phyloP scores from a whole-genome alignment of 208 protist genomes.

The Acanthamoeba sp. region DNA sequence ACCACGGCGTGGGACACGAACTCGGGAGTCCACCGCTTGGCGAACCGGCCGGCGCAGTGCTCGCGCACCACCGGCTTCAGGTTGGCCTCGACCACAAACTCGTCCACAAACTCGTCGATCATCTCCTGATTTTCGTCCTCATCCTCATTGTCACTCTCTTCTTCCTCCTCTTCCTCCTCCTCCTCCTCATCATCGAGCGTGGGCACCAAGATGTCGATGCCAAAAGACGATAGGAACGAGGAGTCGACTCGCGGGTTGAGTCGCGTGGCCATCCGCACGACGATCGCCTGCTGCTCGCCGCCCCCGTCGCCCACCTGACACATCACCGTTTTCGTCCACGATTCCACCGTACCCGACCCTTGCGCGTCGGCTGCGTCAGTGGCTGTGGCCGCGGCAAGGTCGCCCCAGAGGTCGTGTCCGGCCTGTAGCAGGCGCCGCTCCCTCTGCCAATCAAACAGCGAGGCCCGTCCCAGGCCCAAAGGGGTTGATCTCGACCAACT shows the following conservation, averaged over 20 bases:
- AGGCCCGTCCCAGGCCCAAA: slow-evolving; percentile 70
- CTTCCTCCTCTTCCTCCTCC: neutral
- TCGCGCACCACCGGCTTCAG: neutral
- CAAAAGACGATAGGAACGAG: slow-evolving; percentile 35
- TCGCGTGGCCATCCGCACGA: neutral
- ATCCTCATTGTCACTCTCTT: slow-evolving; percentile 3
- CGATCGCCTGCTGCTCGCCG: neutral
- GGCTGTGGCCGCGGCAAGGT: neutral
- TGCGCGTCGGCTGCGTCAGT: neutral
- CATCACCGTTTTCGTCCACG: neutral
- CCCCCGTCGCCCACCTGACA: neutral
- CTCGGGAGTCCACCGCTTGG: neutral
- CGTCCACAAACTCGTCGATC: slow-evolving; percentile 58
- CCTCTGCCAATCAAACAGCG: slow-evolving; percentile 64
- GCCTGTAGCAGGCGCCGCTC: slow-evolving; percentile 56
- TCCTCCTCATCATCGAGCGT: neutral
- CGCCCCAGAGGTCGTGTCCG: slow-evolving; percentile 46
- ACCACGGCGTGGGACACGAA: neutral
- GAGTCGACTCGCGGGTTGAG: slow-evolving; percentile 5
- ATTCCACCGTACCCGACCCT: neutral
- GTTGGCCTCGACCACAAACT: neutral
- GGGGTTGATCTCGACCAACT: slow-evolving; percentile 73
- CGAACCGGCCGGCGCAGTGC: slow-evolving; percentile 1
- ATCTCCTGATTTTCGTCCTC: neutral
- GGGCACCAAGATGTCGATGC: slow-evolving; percentile 3